These are phyloP conservation scores for Hamigera avellanea DNA, from an alignment of 495 filamentous ascomycete species.

Conservation along the genomic window DNA sequence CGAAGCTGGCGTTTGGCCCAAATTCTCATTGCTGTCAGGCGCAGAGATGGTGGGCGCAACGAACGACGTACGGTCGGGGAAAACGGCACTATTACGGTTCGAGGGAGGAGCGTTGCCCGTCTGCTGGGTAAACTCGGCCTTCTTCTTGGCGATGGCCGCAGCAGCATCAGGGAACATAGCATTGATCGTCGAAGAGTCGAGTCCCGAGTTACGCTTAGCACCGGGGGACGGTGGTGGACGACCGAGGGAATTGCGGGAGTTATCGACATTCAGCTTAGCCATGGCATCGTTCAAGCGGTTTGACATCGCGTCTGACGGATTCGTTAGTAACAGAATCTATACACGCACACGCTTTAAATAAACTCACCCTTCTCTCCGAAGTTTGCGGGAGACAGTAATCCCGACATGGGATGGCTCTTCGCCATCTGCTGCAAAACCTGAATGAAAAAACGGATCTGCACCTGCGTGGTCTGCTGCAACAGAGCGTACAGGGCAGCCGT, in stretches of 20 bases:
- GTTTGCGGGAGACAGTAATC: conserved; percentile 86
- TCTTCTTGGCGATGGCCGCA: conserved; percentile 92
- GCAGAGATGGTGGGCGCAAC: conserved; percentile 67
- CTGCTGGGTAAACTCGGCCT: conserved; percentile 91
- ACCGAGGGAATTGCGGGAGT: conserved; percentile 74
- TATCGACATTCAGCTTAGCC: conserved; percentile 81
- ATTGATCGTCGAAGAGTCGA: conserved; percentile 90
- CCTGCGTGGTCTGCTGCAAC: conserved; percentile 95
- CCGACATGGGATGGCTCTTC: conserved; percentile 94
- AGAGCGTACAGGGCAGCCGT: conserved; percentile 93
- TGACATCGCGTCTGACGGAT: conserved; percentile 77
- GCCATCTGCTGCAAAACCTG: conserved; percentile 98
- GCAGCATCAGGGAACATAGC: conserved; percentile 99
- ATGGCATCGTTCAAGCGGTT: conserved; percentile 96
- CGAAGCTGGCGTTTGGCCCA: conserved; percentile 53
- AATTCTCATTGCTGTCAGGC: conserved; percentile 44
- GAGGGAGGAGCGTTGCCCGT: conserved; percentile 83
- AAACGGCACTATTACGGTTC: conserved; percentile 81
- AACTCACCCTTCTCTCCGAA: conserved; percentile 82
- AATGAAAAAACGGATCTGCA: conserved; percentile 98
- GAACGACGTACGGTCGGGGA: conserved; percentile 71
- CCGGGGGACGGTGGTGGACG: conserved; percentile 66
- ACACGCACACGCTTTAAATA: not conserved
- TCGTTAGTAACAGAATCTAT: not conserved
- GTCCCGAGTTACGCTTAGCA: conserved; percentile 79